phyloP scores from a whole-genome alignment of 202 grass and related monocot genomes.

The Zoysia matrella region DNA sequence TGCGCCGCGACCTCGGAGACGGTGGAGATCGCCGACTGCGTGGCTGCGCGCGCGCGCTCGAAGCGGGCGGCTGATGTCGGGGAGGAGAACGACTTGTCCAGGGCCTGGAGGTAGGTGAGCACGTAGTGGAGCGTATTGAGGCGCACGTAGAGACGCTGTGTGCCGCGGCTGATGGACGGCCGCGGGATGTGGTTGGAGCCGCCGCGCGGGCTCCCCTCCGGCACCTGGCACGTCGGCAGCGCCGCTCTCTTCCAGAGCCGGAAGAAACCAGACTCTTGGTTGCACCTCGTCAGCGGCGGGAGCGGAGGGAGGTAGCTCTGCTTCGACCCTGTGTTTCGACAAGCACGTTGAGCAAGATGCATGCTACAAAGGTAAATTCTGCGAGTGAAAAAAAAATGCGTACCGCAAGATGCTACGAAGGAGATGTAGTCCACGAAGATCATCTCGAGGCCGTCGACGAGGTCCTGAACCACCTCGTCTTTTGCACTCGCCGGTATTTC shows the following conservation, averaged over 20 bases:
- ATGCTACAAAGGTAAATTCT: too few species aligned
- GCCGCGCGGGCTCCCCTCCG: constrained; percentile 21
- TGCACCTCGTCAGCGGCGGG: constrained; percentile 80
- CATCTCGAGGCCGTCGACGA: constrained; percentile 66
- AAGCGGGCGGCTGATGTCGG: constrained; percentile 21
- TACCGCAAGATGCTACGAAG: constrained; percentile 89
- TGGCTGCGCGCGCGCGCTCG: constrained; percentile 33
- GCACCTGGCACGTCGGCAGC: constrained; percentile 59
- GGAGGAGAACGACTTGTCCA: constrained; percentile 57
- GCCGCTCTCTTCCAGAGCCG: constrained; percentile 76
- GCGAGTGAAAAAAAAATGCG: not conserved
- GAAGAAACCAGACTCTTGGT: constrained; percentile 78
- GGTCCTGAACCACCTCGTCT: constrained; percentile 80
- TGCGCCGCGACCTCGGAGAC: constrained; percentile 85
- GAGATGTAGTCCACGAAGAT: constrained; percentile 78
- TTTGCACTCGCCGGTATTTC: constrained; percentile 73
- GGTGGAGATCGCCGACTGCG: constrained; percentile 35
- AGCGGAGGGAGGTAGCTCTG: constrained; percentile 75
- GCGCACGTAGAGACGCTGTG: constrained; percentile 88
- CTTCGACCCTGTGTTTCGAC: constrained; percentile 55
- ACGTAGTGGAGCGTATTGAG: constrained; percentile 92
- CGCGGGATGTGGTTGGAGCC: constrained; percentile 55
- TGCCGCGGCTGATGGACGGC: constrained; percentile 83
- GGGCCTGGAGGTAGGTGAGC: constrained; percentile 62
- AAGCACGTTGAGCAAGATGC: not conserved